phyloP scores from a whole-genome alignment of 2,329 filamentous ascomycete genomes.

The Trichoderma sp. region DNA sequence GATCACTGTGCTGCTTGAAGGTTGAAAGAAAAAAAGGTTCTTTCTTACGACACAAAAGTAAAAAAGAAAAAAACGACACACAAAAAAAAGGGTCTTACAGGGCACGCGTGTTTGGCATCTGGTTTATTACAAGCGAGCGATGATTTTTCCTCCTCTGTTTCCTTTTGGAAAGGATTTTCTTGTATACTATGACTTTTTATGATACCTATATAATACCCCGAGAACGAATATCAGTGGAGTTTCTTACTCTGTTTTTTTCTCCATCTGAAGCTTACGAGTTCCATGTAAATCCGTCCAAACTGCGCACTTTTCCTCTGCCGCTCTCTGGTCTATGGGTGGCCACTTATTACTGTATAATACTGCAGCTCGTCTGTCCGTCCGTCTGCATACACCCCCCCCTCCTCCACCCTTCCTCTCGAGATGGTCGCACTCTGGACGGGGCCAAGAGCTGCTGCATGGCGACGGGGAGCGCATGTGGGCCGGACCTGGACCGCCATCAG shows the following conservation, averaged over 20 bases:
- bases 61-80: constrained; percentile 2
- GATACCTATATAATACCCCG: constrained; percentile 25
- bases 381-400: constrained; percentile 3
- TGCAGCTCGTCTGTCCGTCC: background rate
- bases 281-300: background rate
- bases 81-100: constrained; percentile 8
- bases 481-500: constrained; percentile 8
- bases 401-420: background rate
- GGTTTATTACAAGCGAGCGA: constrained; percentile 17
- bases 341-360: background rate
- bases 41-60: constrained; percentile 8
- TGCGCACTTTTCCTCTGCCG: constrained; percentile 16
- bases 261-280: background rate
- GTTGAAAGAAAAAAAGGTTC: constrained; percentile 5
- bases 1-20: constrained; percentile 15
- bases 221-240: constrained; percentile 18
- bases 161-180: background rate
- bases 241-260: background rate
- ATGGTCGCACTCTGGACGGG: background rate
- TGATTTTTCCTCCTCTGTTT: constrained; percentile 4
- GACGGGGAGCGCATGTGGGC: constrained; percentile 8
- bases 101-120: constrained; percentile 14
- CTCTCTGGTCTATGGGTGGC: background rate
- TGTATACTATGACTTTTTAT: constrained; percentile 21
- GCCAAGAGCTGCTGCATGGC: constrained; percentile 21